Evolutionary conservation across 139 green algal species (phyloP), one percentile per base, ranked within the genome.

Genomic region (Chlorella sp.): DNA sequence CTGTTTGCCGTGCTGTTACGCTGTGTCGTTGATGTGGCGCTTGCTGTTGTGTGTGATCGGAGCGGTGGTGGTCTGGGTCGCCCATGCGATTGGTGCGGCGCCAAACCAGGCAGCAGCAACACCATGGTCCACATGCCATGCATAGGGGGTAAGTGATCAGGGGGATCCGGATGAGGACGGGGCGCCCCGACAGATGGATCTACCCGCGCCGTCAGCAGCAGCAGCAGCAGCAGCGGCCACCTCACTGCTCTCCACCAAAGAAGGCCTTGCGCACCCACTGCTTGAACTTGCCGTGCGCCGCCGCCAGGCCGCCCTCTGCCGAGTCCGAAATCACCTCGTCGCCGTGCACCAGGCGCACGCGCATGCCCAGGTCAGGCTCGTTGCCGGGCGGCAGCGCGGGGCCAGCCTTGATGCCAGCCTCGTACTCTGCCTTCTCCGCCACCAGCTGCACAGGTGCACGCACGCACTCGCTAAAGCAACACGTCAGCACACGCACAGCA

Each of bases 341-440:
- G 0, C 91, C 91, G 70, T 96, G 82, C 66, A 89, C 86, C 42
- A 94, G 81, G 32, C 86, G 69, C n/a, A 93, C 73, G n/a, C 76
- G 78, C 91, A 96, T 94, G 60, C 73, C 86, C 24, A 96, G 80
- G 66, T 93, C 86, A 0, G 84, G 63, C 61, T 85, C 73, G 10
- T 70, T 49, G 20, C 88, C 89, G 3, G 78, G 55, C 2, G 49
- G 59, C 50, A 89, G 74, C 51, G 70, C 76, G 31, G 83, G 81
- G 1, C 83, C 83, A 0, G 73, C 70, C 1, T 50, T 72, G 17
- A 90, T 72, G 0, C 86, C 87, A 3, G 50, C 79, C 2, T 85
- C 76, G 78, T 94, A 92, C 34, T 85, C 85, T 27, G 68, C 31
- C 70, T 82, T 69, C 77, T 93, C 85, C 75, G 86, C 72, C 33